These are phyloP conservation scores for Zizania palustris DNA, from an alignment of 202 grass and related monocot genomes.

Conservation along the genomic window DNA sequence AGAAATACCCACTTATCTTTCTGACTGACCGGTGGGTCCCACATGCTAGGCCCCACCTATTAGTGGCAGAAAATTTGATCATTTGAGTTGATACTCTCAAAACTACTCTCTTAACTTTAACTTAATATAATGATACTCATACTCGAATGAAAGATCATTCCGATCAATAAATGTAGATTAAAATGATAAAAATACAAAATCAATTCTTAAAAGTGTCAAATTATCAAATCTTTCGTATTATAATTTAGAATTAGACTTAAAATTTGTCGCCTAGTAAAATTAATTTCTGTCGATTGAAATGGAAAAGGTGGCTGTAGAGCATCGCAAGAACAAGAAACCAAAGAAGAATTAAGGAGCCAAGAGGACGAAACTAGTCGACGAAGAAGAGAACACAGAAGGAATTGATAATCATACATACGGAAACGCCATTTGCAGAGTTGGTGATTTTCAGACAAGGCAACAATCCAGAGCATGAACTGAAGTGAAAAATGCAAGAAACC, in stretches of 20 bases:
- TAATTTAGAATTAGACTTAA: no score
- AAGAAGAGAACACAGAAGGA: constrained; percentile 52
- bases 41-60: not conserved
- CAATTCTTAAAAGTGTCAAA: no score
- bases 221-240: no score
- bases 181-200: no score
- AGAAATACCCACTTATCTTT: not conserved
- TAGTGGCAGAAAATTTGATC: no score
- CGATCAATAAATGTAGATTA: no score
- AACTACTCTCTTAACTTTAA: no score
- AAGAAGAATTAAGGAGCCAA: constrained; percentile 48
- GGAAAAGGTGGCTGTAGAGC: constrained; percentile 25
- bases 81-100: no score
- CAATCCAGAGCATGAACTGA: constrained; percentile 27
- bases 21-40: constrained; percentile 4
- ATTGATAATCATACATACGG: constrained; percentile 70
- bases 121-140: no score
- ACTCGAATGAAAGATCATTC: no score
- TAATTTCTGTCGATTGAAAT: no score
- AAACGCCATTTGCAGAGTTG: constrained; percentile 64
- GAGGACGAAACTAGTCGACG: constrained; percentile 42
- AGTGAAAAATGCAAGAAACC: constrained; percentile 42
- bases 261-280: no score
- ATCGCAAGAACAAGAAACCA: constrained; percentile 34
- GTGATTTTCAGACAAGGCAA: constrained; percentile 44